Evolutionary conservation across 1,284 basidiomycete genomes (phyloP), one percentile per base, ranked within the genome.

Genomic region (Moesziomyces aphidis): DNA sequence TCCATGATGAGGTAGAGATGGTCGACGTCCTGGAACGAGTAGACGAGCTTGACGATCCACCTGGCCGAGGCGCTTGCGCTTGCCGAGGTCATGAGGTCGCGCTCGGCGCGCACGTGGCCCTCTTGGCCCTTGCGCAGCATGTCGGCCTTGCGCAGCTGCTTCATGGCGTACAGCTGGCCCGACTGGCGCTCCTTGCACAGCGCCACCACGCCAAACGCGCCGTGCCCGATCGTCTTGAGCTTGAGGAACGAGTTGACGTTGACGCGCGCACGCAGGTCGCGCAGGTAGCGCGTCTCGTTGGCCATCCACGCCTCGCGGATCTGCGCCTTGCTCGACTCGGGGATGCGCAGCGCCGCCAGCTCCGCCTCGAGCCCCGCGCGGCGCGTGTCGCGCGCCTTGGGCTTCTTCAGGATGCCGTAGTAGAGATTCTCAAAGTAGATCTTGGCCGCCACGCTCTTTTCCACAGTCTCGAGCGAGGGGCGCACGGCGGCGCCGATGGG

Each of bases 101-200:
- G 89, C 84, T 96, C 93, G 39, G 94, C 94, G 39, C 93, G 90
- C 76, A 95, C 92, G 85, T 95, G 94, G 4, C 95, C 95, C 87
- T 98, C 95, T 86, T 98, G 96, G n/a, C 93, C 94, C 86, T 96
- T 96, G 51, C 93, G 91, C 77, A 98, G 88, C 94, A 98, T 97
- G 85, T 97, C 95, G 62, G 91, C 91, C 87, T 98, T 99, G 58
- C 95, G 85, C 84, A 93, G 91, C 90, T 96, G 93, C 86, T 98
- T 99, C 94, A 99, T 97, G 50, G 95, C 95, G 81, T 91, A 97
- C 48, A 98, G 87, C 76, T 91, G 89, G 22, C 92, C 92, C 15
- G 90, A 90, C 24, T 89, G 88, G 78, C 89, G 89, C 85, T 97
- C 94, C 85, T 88, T 90, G 50, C 97, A 95, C 55, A 99, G 89